Evolutionary conservation across 192 early-diverging fungal species (phyloP).

Genomic region (Funneliformis geosporum): DNA sequence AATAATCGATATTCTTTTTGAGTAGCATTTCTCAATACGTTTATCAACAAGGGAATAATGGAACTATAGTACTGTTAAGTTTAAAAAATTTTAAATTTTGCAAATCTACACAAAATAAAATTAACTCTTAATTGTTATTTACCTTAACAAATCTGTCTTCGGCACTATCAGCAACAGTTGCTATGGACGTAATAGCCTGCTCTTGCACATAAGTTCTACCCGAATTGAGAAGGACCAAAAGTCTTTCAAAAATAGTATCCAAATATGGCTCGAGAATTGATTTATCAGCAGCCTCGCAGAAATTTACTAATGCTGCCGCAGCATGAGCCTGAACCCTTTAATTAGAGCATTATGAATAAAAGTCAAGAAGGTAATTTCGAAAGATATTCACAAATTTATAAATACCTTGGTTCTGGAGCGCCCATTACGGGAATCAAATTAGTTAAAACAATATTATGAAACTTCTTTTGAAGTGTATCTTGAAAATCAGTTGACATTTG

Average conservation of each 20-base stretch:
- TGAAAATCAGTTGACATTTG: constrained; percentile 99
- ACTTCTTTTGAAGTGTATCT: constrained; percentile 70
- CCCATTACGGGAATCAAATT: constrained; percentile 88
- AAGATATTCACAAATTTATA: background rate
- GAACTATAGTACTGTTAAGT: constrained; percentile 70
- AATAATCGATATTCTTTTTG: constrained; percentile 87
- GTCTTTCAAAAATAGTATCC: constrained; percentile 84
- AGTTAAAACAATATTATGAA: constrained; percentile 69
- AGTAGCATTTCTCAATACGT: constrained; percentile 81
- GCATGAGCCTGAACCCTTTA: constrained; percentile 91
- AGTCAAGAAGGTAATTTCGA: background rate
- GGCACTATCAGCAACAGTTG: constrained; percentile 95
- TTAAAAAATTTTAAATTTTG: background rate
- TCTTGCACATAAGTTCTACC: constrained; percentile 94
- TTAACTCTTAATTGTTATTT: background rate
- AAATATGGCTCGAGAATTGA: constrained; percentile 84
- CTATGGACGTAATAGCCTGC: constrained; percentile 97
- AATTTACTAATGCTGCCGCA: constrained; percentile 97
- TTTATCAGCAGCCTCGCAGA: constrained; percentile 88
- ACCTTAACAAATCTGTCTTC: constrained; percentile 80
- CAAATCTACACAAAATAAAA: background rate
- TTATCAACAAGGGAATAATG: constrained; percentile 96
- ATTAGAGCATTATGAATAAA: constrained; percentile 23
- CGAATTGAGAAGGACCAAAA: constrained; percentile 82
- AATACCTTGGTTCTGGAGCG: constrained; percentile 39